phyloP scores from a whole-genome alignment of 495 filamentous ascomycete genomes.

The Neurospora cerealis region DNA sequence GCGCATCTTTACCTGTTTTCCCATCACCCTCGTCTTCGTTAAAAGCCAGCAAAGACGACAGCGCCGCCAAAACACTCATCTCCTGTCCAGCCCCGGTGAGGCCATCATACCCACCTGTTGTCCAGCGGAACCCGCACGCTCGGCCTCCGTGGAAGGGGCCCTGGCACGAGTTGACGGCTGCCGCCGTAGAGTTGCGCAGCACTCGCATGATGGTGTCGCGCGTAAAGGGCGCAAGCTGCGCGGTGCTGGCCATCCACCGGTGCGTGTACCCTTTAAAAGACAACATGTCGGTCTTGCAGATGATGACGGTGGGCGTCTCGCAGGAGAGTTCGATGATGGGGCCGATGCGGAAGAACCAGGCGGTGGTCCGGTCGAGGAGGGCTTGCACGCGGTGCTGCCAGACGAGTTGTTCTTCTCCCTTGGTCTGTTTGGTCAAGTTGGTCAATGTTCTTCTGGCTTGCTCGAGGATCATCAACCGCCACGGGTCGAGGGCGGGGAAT shows the following conservation, averaged over 20 bases:
- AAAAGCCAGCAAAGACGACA: constrained; percentile 32
- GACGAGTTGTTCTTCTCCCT: neutral
- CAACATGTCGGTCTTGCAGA: constrained; percentile 58
- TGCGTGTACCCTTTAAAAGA: constrained; percentile 70
- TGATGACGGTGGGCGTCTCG: constrained; percentile 40
- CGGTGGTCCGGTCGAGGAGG: constrained; percentile 44
- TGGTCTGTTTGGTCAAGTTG: neutral
- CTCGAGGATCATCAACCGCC: too few relatives aligned
- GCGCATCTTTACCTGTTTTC: neutral
- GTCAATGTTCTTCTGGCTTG: too few relatives aligned
- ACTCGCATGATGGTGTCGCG: constrained; percentile 44
- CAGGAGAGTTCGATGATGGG: constrained; percentile 59
- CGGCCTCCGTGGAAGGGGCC: constrained; percentile 38
- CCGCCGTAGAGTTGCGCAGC: constrained; percentile 47
- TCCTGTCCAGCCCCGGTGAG: constrained; percentile 44
- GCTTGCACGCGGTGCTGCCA: constrained; percentile 50
- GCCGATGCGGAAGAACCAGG: constrained; percentile 44
- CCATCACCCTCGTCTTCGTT: constrained; percentile 1
- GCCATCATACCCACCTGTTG: constrained; percentile 4
- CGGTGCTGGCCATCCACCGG: constrained; percentile 60
- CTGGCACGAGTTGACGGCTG: constrained; percentile 53
- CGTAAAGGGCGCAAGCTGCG: constrained; percentile 58
- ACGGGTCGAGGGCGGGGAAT: too few relatives aligned
- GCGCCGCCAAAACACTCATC: constrained; percentile 44
- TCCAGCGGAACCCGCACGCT: constrained; percentile 47